Evolutionary conservation across 2,329 filamentous ascomycete genomes (phyloP).

Genomic region (Pseudogymnoascus sp.): DNA sequence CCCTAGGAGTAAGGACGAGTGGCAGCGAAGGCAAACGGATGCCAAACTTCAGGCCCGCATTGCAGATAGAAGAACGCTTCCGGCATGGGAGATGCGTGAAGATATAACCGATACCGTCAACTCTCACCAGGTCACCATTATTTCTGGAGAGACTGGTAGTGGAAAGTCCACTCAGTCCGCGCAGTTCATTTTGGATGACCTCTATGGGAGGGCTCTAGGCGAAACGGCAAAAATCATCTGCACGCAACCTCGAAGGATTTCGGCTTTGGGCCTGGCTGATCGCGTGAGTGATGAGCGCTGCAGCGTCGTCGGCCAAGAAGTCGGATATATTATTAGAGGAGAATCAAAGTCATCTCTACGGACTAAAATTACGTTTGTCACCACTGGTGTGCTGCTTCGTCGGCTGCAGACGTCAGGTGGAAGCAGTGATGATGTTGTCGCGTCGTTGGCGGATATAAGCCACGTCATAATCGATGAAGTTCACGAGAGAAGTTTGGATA

Average conservation of each 20-base stretch:
- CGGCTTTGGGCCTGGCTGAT: slow-evolving; percentile 86
- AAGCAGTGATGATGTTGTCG: slow-evolving; percentile 67
- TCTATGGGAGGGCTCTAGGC: slow-evolving; percentile 70
- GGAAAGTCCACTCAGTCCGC: slow-evolving; percentile 97
- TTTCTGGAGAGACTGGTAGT: slow-evolving; percentile 92
- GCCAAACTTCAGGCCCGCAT: slow-evolving; percentile 68
- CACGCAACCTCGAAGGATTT: slow-evolving; percentile 90
- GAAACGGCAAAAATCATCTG: slow-evolving; percentile 82
- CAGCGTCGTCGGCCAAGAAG: slow-evolving; percentile 70
- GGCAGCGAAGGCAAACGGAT: slow-evolving; percentile 59
- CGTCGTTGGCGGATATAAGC: slow-evolving; percentile 79
- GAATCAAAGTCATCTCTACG: slow-evolving; percentile 67
- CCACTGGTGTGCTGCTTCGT: slow-evolving; percentile 83
- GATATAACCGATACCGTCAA: slow-evolving; percentile 68
- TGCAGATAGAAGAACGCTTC: slow-evolving; percentile 61
- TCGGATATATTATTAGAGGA: slow-evolving; percentile 86
- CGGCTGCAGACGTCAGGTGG: slow-evolving; percentile 86
- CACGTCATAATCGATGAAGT: slow-evolving; percentile 96
- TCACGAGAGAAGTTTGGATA: slow-evolving; percentile 89
- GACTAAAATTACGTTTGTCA: slow-evolving; percentile 92
- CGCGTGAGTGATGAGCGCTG: slow-evolving; percentile 90
- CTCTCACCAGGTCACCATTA: slow-evolving; percentile 81
- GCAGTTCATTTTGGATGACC: slow-evolving; percentile 88
- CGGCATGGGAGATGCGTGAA: slow-evolving; percentile 79
- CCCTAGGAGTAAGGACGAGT: slow-evolving; percentile 54